Evolutionary conservation across 805 yeast species (phyloP), one percentile per base, ranked within the genome.

Genomic region (Jamesozyma spencerorum): DNA sequence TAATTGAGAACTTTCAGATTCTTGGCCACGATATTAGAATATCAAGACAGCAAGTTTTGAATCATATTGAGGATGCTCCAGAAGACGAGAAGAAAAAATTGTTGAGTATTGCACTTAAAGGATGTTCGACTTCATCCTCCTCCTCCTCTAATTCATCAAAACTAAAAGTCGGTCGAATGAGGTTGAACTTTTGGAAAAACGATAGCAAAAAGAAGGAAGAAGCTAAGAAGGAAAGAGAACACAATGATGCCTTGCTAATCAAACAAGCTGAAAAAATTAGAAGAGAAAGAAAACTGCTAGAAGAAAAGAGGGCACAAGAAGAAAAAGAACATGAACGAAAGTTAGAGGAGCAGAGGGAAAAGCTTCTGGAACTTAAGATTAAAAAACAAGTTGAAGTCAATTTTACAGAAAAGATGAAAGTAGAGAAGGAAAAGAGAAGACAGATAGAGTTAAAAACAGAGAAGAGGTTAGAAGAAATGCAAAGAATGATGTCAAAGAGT

Each of bases 21-120:
- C 40, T 59, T 3, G 59, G 51, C n/a, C 51, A 51, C 34, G 60
- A 58, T 32, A 52, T 59, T 5, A 56, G 59, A 28, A 30, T 44
- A 11, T 37, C 44, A 14, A 45, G 57, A 34, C 45, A 47, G n/a
- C 44, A 46, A 10, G 27, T 39, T 12, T 31, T 43, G 5, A 30
- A 31, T 14, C 12, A 32, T 4, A 8, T 46, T 12, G 18, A 34
- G 5, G 20, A 33, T 4, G 12, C 28, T 26, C 33, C 31, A 6
- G 37, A 34, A n/a, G 24, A 18, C 17, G 38, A 35, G 7, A 14
- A 31, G 11, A 37, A 31, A 15, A 31, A 34, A 15, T 18, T 40
- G 17, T 26, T 40, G 12, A 27, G 24, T 14, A 11, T 20, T 2
- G 36, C 38, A 5, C 17, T 31, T 22, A 10, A 22, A 7, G 26